Evolutionary conservation across 169 alveolate genomes (phyloP), one percentile per base, ranked within the genome.

Genomic region (Eimeria sp.): DNA sequence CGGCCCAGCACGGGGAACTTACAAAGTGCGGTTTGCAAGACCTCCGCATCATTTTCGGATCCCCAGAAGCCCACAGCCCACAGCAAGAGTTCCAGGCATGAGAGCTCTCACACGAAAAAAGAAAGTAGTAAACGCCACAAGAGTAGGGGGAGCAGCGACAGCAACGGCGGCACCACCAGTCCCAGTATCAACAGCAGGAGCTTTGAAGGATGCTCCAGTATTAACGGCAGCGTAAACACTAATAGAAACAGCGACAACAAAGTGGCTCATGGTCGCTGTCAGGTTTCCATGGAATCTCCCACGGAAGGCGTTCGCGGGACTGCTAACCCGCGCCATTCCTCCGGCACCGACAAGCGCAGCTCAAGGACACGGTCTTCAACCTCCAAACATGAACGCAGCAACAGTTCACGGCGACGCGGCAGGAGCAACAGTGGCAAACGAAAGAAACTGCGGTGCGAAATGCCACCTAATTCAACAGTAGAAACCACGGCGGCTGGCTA

Each of bases 371-470:
- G 49, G 18, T 83, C 77, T 0, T 62, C 78, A 76, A 60, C 77
- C 43, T 10, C 30, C 68, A 87, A 66, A 20, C 46, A 76, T 33
- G 68, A 64, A 10, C n/a, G 66, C 83, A 87, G 82, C 49, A 87
- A 85, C 94, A 87, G 46, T 76, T 46, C 66, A 16, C 46, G 94
- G 62, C 80, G 83, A 13, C 46, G 52, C 83, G 27, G 64, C 83
- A 87, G 64, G 64, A 62, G 94, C 71, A 64, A 85, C 94, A 87
- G 91, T 43, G 60, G 83, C 83, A 87, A 71, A 23, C 49, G 62
- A 52, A 33, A 62, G 94, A 87, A 64, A 49, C 33, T 46, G n/a
- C 83, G 94, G 58, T 85, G 71, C 30, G 83, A 40, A 58, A 54
- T 23, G 52, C 66, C 94, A n/a, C 9, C 83, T 11, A 33, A 20